phyloP scores from a whole-genome alignment of 257 asterid species.

The Solanum tacnaense region DNA sequence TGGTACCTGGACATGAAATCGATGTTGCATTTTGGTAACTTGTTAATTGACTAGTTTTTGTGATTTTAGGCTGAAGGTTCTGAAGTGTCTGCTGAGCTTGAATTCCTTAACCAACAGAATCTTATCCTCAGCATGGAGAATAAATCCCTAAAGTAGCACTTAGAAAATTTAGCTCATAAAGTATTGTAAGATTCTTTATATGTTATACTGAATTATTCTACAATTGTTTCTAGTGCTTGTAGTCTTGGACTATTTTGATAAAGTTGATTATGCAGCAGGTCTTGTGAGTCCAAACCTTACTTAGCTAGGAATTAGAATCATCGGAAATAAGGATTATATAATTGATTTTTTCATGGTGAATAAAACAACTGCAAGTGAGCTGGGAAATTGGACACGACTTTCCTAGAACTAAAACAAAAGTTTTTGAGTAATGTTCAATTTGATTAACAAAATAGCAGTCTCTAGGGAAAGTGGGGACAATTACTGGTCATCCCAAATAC shows the following conservation, averaged over 20 bases:
- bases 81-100: no score
- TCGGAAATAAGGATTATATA: neutral
- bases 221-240: neutral
- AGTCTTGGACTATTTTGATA: neutral
- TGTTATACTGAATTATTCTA: neutral
- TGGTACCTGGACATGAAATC: no score
- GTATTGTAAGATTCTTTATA: slow-evolving; percentile 41
- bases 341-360: neutral
- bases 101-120: slow-evolving; percentile 76
- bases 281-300: neutral
- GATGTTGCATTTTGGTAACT: no score
- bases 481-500: no score
- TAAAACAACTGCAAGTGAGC: neutral
- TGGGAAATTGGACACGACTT: neutral
- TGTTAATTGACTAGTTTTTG: no score
- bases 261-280: neutral
- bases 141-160: slow-evolving; percentile 73
- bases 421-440: neutral
- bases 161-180: slow-evolving; percentile 77
- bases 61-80: slow-evolving; percentile 48
- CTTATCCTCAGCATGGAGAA: slow-evolving; percentile 53
- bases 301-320: neutral
- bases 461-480: no score
- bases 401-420: neutral
- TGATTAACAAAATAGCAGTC: neutral